Evolutionary conservation across 306 rosid species (phyloP).

Genomic region (Pueraria montana): DNA sequence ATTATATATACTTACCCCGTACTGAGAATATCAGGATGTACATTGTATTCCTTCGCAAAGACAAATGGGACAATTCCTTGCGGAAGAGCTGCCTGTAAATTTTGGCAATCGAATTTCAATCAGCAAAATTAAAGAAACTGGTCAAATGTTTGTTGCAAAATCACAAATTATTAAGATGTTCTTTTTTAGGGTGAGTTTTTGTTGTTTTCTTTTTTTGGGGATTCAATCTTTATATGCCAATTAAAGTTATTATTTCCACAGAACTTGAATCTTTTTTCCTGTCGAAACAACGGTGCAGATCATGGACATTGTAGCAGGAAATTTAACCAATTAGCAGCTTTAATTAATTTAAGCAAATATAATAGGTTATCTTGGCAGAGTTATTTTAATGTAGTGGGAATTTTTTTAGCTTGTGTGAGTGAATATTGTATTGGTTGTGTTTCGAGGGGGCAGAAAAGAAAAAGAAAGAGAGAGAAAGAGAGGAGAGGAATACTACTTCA

Average conservation of each 20-base stretch:
- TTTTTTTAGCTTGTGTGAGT: slow-evolving; percentile 39
- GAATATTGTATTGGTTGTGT: slow-evolving; percentile 52
- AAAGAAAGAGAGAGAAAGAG: neutral
- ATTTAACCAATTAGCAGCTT: slow-evolving; percentile 2
- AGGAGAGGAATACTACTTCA: too few relatives aligned
- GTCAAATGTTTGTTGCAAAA: slow-evolving; percentile 50
- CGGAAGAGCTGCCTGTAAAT: slow-evolving; percentile 94
- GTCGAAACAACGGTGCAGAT: neutral
- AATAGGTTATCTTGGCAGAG: slow-evolving; percentile 50
- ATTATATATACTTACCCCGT: slow-evolving; percentile 66
- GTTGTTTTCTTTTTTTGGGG: neutral
- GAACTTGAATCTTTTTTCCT: neutral
- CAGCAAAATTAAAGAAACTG: slow-evolving; percentile 43
- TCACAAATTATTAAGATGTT: neutral
- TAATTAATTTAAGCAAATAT: slow-evolving; percentile 29
- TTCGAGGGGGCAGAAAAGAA: slow-evolving; percentile 53
- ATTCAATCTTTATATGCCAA: neutral
- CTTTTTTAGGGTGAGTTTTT: neutral
- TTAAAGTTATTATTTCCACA: neutral
- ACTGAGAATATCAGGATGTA: slow-evolving; percentile 95
- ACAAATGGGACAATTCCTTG: slow-evolving; percentile 99
- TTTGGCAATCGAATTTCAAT: slow-evolving; percentile 28
- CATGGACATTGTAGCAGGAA: neutral
- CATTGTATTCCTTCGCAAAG: slow-evolving; percentile 94
- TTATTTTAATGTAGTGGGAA: slow-evolving; percentile 16